phyloP scores from a whole-genome alignment of 2,329 filamentous ascomycete genomes.

The Penicillium sp. region DNA sequence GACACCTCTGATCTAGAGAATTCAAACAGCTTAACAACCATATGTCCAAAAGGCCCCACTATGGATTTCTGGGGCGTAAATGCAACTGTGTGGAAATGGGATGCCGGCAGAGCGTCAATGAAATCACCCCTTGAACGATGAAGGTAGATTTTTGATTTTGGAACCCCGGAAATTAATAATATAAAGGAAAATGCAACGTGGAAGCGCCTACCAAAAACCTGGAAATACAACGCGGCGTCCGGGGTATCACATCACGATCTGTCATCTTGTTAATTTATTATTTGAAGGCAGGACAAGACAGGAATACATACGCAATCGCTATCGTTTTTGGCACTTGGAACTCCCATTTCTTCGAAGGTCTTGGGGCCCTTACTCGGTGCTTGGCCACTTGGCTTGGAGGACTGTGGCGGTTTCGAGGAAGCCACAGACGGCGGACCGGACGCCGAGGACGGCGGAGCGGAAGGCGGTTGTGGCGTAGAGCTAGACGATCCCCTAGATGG shows the following conservation, averaged over 20 bases:
- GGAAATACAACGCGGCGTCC: slow-evolving; percentile 17
- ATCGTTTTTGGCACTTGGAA: slow-evolving; percentile 79
- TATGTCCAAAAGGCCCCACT: slow-evolving; percentile 22
- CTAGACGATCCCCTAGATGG: slow-evolving; percentile 38
- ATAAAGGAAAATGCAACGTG: slow-evolving; percentile 14
- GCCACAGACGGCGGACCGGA: slow-evolving; percentile 30
- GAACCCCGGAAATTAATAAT: slow-evolving; percentile 13
- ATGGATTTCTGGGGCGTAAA: slow-evolving; percentile 20
- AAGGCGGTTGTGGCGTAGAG: slow-evolving; percentile 39
- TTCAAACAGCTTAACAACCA: slow-evolving; percentile 14
- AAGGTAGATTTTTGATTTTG: slow-evolving; percentile 9
- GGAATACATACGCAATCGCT: slow-evolving; percentile 74
- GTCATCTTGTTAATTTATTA: slow-evolving; percentile 13
- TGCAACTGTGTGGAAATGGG: slow-evolving; percentile 17
- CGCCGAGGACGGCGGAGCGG: slow-evolving; percentile 29
- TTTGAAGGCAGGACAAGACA: neutral
- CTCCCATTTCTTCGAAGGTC: slow-evolving; percentile 98
- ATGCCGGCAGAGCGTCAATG: slow-evolving; percentile 3
- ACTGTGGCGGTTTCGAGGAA: slow-evolving; percentile 37
- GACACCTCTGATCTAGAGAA: slow-evolving; percentile 18
- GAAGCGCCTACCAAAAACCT: slow-evolving; percentile 16
- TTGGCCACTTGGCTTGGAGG: slow-evolving; percentile 24
- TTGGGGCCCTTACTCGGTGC: slow-evolving; percentile 73
- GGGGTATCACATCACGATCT: slow-evolving; percentile 46
- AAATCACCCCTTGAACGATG: slow-evolving; percentile 15